phyloP scores from a whole-genome alignment of 139 green algal genomes.

The Auxenochlorella pyrenoidosa region DNA sequence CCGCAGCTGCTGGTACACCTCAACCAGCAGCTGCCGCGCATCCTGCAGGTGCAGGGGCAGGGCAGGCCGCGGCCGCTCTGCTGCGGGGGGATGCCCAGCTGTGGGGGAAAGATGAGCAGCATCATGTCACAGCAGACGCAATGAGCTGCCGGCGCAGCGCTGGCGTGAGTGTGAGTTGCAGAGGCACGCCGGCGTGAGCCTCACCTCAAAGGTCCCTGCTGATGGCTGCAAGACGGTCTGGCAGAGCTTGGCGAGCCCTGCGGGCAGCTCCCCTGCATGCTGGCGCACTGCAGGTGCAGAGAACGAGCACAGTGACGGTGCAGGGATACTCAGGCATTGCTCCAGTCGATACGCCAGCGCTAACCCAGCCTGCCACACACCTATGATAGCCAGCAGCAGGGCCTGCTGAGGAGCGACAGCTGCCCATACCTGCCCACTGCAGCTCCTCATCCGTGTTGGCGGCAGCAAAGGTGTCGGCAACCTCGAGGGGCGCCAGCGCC shows the following conservation, averaged over 20 bases:
- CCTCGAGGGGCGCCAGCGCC: slow-evolving; percentile 10
- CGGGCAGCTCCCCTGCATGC: slow-evolving; percentile 9
- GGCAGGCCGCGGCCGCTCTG: background rate
- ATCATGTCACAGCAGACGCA: too few relatives aligned
- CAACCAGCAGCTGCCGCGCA: slow-evolving; percentile 46
- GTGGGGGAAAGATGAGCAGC: too few relatives aligned
- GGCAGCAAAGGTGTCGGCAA: slow-evolving; percentile 8
- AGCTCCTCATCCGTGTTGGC: slow-evolving; percentile 21
- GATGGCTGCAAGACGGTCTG: slow-evolving; percentile 5
- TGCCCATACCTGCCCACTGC: background rate
- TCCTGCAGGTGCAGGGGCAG: slow-evolving; percentile 16
- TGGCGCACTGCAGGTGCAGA: background rate
- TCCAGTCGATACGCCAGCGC: too few relatives aligned
- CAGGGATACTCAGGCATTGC: background rate
- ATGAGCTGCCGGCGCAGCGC: too few relatives aligned
- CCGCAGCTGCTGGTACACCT: slow-evolving; percentile 58
- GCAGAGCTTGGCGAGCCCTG: slow-evolving; percentile 20
- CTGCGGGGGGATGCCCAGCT: too few relatives aligned
- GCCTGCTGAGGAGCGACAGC: too few relatives aligned
- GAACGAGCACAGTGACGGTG: background rate
- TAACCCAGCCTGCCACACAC: background rate
- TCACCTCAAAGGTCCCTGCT: background rate
- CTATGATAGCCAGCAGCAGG: too few relatives aligned
- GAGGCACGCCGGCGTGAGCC: background rate
- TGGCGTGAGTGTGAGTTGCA: background rate